Conservation (phyloP, 352 stramenopile genomes). For the Globisporangium cystogenes region DNA sequence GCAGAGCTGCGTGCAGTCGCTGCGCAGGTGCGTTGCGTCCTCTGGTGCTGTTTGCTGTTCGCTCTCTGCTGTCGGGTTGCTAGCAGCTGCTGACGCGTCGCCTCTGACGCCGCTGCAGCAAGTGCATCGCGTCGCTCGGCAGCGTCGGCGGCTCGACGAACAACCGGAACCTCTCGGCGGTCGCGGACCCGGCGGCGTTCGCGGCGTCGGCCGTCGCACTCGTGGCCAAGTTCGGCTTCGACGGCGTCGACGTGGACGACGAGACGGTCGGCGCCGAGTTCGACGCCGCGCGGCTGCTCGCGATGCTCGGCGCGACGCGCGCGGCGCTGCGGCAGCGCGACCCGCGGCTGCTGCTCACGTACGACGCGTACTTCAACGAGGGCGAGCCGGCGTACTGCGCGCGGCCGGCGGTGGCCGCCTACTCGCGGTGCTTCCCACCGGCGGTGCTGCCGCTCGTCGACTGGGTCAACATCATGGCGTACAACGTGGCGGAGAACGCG, state of each 20-base stretch:
- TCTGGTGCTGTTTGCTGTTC: too few species aligned
- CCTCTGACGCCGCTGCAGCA: conserved; percentile 19
- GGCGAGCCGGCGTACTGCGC: conserved; percentile 23
- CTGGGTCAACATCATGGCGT: conserved; percentile 84
- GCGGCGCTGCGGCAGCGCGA: conserved; percentile 27
- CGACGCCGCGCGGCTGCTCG: conserved; percentile 36
- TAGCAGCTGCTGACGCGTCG: background rate
- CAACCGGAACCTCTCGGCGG: conserved; percentile 49
- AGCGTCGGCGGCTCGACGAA: conserved; percentile 73
- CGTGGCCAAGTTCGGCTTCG: conserved; percentile 60
- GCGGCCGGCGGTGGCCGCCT: conserved; percentile 21
- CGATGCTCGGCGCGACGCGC: conserved; percentile 41
- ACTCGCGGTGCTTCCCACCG: conserved; percentile 58
- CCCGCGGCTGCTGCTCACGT: conserved; percentile 43
- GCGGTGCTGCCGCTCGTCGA: conserved; percentile 48
- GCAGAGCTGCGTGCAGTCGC: conserved; percentile 41
- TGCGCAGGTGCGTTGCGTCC: conserved; percentile 38
- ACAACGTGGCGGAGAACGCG: conserved; percentile 59
- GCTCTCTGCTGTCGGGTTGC: too few species aligned
- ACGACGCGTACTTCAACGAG: conserved; percentile 70
- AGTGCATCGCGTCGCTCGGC: conserved; percentile 53
- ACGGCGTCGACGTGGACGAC: conserved; percentile 71
- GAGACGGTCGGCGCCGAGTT: conserved; percentile 63
- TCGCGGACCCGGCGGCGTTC: conserved; percentile 38
- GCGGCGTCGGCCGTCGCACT: conserved; percentile 40